phyloP scores from a whole-genome alignment of 768 basidiomycete genomes.

The Suillus luteus region DNA sequence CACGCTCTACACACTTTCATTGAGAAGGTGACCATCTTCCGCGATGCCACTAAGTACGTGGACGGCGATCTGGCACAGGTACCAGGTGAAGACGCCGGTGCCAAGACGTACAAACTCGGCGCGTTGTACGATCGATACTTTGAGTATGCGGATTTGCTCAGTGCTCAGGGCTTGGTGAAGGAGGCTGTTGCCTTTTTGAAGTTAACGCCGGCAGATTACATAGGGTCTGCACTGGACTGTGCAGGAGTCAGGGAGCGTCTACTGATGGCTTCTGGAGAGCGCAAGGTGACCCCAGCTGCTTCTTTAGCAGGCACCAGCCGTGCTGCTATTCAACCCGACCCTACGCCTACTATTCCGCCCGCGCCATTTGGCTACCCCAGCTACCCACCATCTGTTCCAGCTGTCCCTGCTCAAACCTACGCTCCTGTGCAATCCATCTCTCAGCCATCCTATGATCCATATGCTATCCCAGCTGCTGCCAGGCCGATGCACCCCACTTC shows the following conservation, averaged over 20 bases:
- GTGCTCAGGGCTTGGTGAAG: constrained; percentile 84
- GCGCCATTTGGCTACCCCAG: constrained; percentile 7
- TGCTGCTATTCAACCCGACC: constrained; percentile 30
- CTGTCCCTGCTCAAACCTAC: constrained; percentile 32
- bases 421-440: constrained; percentile 29
- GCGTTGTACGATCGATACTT: constrained; percentile 90
- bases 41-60: constrained; percentile 77
- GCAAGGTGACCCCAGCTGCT: constrained; percentile 10
- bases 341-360: constrained; percentile 16
- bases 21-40: constrained; percentile 96
- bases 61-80: constrained; percentile 64
- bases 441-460: constrained; percentile 12
- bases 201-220: constrained; percentile 78
- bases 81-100: constrained; percentile 37
- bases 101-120: constrained; percentile 79
- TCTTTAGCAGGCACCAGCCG: constrained; percentile 34
- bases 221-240: constrained; percentile 53
- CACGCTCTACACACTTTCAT: constrained; percentile 90
- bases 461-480: constrained; percentile 17
- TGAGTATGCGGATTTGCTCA: constrained; percentile 93
- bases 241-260: constrained; percentile 49
- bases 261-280: constrained; percentile 39
- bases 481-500: constrained; percentile 24
- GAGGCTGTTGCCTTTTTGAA: constrained; percentile 81
- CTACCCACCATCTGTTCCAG: constrained; percentile 19